phyloP scores from a whole-genome alignment of 208 protist genomes.

The Wallacemonas collosoma region DNA sequence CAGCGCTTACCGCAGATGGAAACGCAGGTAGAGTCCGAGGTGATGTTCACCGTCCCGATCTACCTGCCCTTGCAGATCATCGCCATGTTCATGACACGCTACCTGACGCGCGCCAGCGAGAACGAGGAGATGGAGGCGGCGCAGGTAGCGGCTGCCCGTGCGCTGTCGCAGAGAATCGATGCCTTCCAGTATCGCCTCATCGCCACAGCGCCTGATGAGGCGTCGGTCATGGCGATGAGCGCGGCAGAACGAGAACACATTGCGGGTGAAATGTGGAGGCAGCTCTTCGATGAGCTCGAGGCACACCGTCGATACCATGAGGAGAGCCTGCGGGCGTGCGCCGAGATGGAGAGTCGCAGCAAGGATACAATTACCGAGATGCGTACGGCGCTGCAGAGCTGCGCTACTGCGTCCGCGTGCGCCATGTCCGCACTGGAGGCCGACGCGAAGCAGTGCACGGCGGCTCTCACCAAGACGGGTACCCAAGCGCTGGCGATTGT shows the following conservation, averaged over 20 bases:
- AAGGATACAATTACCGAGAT: neutral
- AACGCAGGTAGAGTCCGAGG: constrained; percentile 28
- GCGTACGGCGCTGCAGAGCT: constrained; percentile 27
- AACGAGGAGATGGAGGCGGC: constrained; percentile 29
- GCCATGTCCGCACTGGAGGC: constrained; percentile 21
- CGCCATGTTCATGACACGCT: constrained; percentile 37
- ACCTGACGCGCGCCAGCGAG: constrained; percentile 22
- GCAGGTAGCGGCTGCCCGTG: constrained; percentile 21
- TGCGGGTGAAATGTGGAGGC: constrained; percentile 55
- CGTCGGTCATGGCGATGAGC: constrained; percentile 3
- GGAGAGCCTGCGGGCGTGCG: constrained; percentile 7
- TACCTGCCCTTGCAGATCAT: constrained; percentile 58
- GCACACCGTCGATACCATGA: constrained; percentile 37
- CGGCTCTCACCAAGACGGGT: constrained; percentile 29
- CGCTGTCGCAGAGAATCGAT: constrained; percentile 15
- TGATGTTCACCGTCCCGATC: constrained; percentile 63
- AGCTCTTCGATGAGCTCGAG: constrained; percentile 58
- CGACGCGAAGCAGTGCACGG: constrained; percentile 43
- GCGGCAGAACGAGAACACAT: constrained; percentile 25
- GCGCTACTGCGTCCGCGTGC: constrained; percentile 21
- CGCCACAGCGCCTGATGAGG: neutral
- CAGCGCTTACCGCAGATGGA: constrained; percentile 50
- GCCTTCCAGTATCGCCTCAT: constrained; percentile 21
- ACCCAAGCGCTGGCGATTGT: constrained; percentile 28
- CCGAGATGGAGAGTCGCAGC: constrained; percentile 10